A percentile compares a stretch with the other conserved stretches of the same genome.
phyloP scores from a whole-genome alignment of 345 rosid species.

The Carallia pectinifolia region DNA sequence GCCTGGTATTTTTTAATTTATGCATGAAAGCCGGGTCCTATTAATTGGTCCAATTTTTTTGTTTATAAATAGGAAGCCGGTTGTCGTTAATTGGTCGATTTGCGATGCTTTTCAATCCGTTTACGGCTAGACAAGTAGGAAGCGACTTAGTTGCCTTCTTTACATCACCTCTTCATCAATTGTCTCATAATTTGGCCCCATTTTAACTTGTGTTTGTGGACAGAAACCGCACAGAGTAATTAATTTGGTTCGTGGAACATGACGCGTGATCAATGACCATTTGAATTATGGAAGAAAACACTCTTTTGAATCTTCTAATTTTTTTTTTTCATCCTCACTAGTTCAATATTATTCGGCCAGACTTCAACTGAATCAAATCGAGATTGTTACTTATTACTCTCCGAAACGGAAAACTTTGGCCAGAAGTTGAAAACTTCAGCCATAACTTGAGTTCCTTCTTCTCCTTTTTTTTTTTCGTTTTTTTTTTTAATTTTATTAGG shows the following conservation, averaged over 20 bases:
- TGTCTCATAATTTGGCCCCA: not conserved
- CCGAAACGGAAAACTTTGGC: no score
- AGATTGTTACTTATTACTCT: no score
- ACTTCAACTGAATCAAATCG: not conserved
- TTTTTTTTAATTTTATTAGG: no score
- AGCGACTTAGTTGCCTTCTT: not conserved
- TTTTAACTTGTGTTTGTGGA: not conserved
- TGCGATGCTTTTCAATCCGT: not conserved
- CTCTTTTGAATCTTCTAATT: not conserved
- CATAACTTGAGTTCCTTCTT: no score
- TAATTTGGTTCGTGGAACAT: not conserved
- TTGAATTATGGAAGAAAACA: slow-evolving; percentile 3
- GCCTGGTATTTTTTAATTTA: no score
- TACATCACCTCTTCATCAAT: not conserved
- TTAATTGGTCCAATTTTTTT: not conserved
- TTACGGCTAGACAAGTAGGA: not conserved
- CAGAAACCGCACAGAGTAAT: not conserved
- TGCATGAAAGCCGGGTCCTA: not conserved
- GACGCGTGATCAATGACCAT: not conserved
- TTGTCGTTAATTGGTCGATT: not conserved
- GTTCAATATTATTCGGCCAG: not conserved
- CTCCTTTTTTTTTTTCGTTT: no score
- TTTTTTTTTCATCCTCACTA: not conserved
- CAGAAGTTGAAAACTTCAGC: no score
- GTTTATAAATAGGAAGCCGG: not conserved